Evolutionary conservation across 768 basidiomycete species (phyloP).

Genomic region (Lyophyllum shimeji): DNA sequence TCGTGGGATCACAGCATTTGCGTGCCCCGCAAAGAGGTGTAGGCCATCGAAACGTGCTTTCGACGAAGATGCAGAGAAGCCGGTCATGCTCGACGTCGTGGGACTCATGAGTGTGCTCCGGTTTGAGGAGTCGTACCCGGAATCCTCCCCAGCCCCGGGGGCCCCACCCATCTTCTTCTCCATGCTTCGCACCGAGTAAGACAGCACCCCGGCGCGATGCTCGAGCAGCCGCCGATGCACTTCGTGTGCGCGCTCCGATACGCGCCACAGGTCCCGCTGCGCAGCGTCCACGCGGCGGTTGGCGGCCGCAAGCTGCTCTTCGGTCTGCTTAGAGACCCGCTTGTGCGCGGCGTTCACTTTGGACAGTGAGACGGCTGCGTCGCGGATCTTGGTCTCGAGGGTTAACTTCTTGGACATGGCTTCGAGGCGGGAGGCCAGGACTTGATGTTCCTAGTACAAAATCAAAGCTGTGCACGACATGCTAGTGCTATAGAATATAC

Average conservation of each 20-base stretch:
- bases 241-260: slow-evolving; percentile 65
- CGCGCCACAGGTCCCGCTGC: slow-evolving; percentile 69
- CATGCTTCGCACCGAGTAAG: slow-evolving; percentile 63
- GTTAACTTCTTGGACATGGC: slow-evolving; percentile 73
- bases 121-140: slow-evolving; percentile 53
- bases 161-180: slow-evolving; percentile 48
- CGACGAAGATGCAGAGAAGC: slow-evolving; percentile 41
- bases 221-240: slow-evolving; percentile 67
- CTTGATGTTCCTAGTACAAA: slow-evolving; percentile 65
- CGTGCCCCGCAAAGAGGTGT: slow-evolving; percentile 84
- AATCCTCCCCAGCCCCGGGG: slow-evolving; percentile 36
- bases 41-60: slow-evolving; percentile 73
- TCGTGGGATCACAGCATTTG: slow-evolving; percentile 59
- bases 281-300: slow-evolving; percentile 68
- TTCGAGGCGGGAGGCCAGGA: slow-evolving; percentile 62
- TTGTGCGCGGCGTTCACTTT: slow-evolving; percentile 63
- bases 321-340: slow-evolving; percentile 60
- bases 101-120: slow-evolving; percentile 54
- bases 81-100: slow-evolving; percentile 40
- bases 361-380: slow-evolving; percentile 76
- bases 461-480: slow-evolving; percentile 3
- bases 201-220: slow-evolving; percentile 82
- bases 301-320: slow-evolving; percentile 73
- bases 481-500: slow-evolving; percentile 25
- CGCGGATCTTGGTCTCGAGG: slow-evolving; percentile 85